Base-by-base conservation (phyloP, 164 flowering plant genomes). In the Vitis cinerea region DNA sequence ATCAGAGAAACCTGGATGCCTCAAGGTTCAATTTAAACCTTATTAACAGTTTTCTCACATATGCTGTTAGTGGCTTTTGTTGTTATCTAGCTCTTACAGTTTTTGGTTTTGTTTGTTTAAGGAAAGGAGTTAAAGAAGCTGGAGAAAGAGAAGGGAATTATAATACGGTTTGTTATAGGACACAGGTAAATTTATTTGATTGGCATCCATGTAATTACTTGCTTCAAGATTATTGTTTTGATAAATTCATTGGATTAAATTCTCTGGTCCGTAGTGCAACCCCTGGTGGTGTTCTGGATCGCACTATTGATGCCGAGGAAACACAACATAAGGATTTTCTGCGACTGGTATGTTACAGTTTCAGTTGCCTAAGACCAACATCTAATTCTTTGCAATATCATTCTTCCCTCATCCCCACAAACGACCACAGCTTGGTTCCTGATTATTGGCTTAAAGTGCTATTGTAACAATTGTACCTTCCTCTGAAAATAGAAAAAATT, bases 1-100 rank as follows among this genome's bases (percentile, higher is more conserved):
- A 85, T 95, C 51, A 75, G 99, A 77, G 85, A 86, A 59, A 90
- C 97, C 47, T 95, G 99, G 99, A 88, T 95, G 97, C 98, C 98
- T 9, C 83, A 79, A 87, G 97, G 98, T 92, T 72, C 30, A 50
- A 50, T 63, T 13, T 56, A 44, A 50, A 63, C 55, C 53, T 64
- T 63, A 17, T 13, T 23, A 3, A 1, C 50, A 52, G 1, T 68
- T 55, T 49, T 47, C 60, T 53, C 8, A 16, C 50, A 30, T 60
- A 12, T 6, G 50, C 12, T 9, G 8, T 61, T 29, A 51, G 27
- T 59, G 48, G 57, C 23, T 23, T 2, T 27, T 72, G 23, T 50
- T n/a, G 50, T 37, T 27, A 19, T 5, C 30, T 58, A 4, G 4
- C 16, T 65, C 19, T 65, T 31, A 50, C 1, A 7, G 2, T 11